Base-by-base conservation (phyloP, 2,329 filamentous ascomycete species). In the Lecanosticta acicola region DNA sequence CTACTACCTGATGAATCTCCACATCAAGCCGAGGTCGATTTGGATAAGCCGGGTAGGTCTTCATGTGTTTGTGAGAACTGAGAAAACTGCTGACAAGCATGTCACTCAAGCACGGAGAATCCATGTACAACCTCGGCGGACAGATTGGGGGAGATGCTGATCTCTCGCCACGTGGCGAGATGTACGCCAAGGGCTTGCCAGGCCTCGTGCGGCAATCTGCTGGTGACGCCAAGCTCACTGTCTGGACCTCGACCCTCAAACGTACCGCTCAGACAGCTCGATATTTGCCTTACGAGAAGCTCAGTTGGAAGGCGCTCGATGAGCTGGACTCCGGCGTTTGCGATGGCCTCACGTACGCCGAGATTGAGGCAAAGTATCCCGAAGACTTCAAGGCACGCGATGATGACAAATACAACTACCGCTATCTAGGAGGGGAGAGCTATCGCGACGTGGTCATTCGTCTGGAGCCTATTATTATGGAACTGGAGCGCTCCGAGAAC, bases 341-440 rank as follows among this genome's bases (percentile, higher is more conserved):
- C 70, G 93, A 98, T 61, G 90, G 91, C 44, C 81, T 97, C 66
- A 98, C 93, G 1, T 96, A 96, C 66, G 87, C 88, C 61, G 85
- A 98, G 65, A 97, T 98, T 64, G 88, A 93, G 61, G 81, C 94
- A 60, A 73, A 79, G 44, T 97, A 87, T 65, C 93, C 93, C 0
- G 90, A 96, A 57, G 93, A 98, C 71, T 98, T 98, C 71, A 81
- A 83, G 40, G 89, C 91, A 26, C 87, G 93, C 52, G 93, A 98
- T 67, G 88, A 95, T 57, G 93, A 98, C 75, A 98, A 98, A 70
- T 97, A 97, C 79, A 97, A 98, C 73, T 98, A 98, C 71, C 88
- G 93, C 46, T 98, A 98, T 70, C 84, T 93, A 3, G 93, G 93
- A 53, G 93, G 93, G 43, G 93, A 98, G 71, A 94, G 87, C 50